Evolutionary conservation across 1,284 basidiomycete species (phyloP), one percentile per base, ranked within the genome.

Genomic region (Cutaneotrichosporon sp.): DNA sequence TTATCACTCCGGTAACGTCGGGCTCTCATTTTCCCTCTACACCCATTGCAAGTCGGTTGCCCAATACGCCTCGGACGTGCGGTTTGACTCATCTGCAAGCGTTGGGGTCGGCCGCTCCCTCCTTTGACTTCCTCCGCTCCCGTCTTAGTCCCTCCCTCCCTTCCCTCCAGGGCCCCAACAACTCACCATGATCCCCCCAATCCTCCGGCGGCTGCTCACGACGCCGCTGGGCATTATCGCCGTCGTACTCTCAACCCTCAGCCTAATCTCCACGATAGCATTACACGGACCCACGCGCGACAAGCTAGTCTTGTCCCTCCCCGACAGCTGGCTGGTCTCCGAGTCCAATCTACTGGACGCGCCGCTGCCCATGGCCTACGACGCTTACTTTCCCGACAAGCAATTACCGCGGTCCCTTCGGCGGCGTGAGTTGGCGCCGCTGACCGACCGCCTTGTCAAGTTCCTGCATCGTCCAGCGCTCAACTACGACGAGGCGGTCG

Each of bases 381-480:
- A 52, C 16, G 38, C 52, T 21, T 42, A 62, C 21, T 65, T 73
- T 50, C 63, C 67, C 13, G 64, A 64, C 46, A 55, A 60, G 2
- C 60, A 40, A 5, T 63, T 76, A 3, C 73, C 73, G 2, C 10
- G 36, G 2, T 26, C 56, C 2, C 65, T 76, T 6, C 36, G 30
- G 2, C 30, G 4, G 0, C 52, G 40, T 16, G 49, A 60, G 11
- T 61, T 60, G 0, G 58, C 56, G 10, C 63, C 65, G 2, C 66
- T 76, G 18, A 67, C 69, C 1, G 9, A 22, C 9, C 51, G 51
- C 4, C 52, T 61, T 9, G 13, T 8, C 21, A 16, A 18, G 14
- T 81, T 80, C 62, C 72, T 80, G 21, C 51, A 55, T 13, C 69
- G 78, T 2, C 78, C 78, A 0, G 67, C 75, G 5, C 59, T 65